These are phyloP conservation scores for Pyrrhoderma noxium DNA, from an alignment of 1,284 basidiomycete species.

Conservation along the genomic window DNA sequence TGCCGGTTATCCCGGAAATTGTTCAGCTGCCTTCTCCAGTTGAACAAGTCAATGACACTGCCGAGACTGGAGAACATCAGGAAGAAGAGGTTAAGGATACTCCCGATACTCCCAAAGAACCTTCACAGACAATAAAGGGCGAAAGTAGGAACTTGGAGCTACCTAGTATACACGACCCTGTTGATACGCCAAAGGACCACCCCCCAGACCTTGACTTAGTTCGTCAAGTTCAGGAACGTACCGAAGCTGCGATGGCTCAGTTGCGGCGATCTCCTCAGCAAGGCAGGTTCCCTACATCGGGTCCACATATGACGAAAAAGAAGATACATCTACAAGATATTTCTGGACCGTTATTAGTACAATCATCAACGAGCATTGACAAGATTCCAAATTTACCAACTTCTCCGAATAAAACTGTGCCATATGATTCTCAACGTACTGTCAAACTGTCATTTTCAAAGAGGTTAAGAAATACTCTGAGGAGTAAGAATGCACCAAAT, in stretches of 20 bases:
- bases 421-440: conserved; percentile 26
- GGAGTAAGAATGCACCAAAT: conserved; percentile 44
- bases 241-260: conserved; percentile 62
- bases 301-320: conserved; percentile 42
- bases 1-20: conserved; percentile 19
- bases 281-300: conserved; percentile 38
- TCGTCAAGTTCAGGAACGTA: conserved; percentile 60
- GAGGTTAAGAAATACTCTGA: conserved; percentile 58
- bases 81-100: conserved; percentile 7
- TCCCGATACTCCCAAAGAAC: conserved; percentile 6
- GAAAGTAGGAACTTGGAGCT: conserved; percentile 20
- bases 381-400: conserved; percentile 56
- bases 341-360: conserved; percentile 63
- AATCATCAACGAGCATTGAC: conserved; percentile 68
- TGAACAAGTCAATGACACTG: neutral
- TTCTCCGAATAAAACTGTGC: conserved; percentile 26
- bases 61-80: neutral
- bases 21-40: conserved; percentile 6
- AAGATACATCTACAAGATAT: conserved; percentile 66
- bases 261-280: conserved; percentile 51
- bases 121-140: conserved; percentile 11
- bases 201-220: conserved; percentile 47
- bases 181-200: conserved; percentile 27
- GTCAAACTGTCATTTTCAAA: conserved; percentile 42
- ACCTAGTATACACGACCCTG: conserved; percentile 23